A percentile compares a stretch with the other conserved stretches of the same genome.
phyloP scores from a whole-genome alignment of 495 filamentous ascomycete genomes.

The Penicillium flavigenum region DNA sequence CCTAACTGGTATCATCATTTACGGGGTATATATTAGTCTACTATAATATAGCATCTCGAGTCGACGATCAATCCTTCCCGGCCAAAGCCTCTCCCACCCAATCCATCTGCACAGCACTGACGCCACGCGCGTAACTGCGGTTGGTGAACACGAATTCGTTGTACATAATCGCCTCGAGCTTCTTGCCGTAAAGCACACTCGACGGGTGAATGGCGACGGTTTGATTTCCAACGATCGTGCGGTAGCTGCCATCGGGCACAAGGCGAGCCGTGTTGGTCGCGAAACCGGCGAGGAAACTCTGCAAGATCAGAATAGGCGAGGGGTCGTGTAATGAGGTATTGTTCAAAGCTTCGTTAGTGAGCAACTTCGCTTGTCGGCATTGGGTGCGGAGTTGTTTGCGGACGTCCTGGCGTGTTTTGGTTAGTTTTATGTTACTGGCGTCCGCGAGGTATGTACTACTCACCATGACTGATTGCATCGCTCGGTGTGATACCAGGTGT shows the following conservation, averaged over 20 bases:
- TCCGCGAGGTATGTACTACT: constrained; percentile 26
- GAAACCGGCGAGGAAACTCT: constrained; percentile 81
- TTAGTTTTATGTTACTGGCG: constrained; percentile 2
- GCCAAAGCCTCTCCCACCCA: constrained; percentile 77
- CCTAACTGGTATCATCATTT: background rate
- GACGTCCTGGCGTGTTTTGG: constrained; percentile 60
- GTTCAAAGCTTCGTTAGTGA: constrained; percentile 26
- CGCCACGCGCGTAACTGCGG: constrained; percentile 84
- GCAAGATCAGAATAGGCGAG: constrained; percentile 57
- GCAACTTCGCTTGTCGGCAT: constrained; percentile 49
- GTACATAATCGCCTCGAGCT: constrained; percentile 93
- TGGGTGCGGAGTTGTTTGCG: constrained; percentile 80
- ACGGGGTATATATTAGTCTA: constrained; percentile 20
- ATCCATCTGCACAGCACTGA: constrained; percentile 80
- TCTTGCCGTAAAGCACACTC: constrained; percentile 80
- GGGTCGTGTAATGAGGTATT: constrained; percentile 24
- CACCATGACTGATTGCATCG: constrained; percentile 77
- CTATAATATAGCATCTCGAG: constrained; percentile 13
- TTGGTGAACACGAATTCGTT: constrained; percentile 94
- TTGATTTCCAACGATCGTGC: constrained; percentile 79
- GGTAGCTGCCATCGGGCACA: constrained; percentile 80
- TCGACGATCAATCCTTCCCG: constrained; percentile 18
- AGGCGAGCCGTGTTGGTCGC: constrained; percentile 78
- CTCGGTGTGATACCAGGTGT: constrained; percentile 74
- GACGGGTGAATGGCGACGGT: constrained; percentile 86